phyloP scores from a whole-genome alignment of 306 rosid species.

The Pachyrhizus erosus region DNA sequence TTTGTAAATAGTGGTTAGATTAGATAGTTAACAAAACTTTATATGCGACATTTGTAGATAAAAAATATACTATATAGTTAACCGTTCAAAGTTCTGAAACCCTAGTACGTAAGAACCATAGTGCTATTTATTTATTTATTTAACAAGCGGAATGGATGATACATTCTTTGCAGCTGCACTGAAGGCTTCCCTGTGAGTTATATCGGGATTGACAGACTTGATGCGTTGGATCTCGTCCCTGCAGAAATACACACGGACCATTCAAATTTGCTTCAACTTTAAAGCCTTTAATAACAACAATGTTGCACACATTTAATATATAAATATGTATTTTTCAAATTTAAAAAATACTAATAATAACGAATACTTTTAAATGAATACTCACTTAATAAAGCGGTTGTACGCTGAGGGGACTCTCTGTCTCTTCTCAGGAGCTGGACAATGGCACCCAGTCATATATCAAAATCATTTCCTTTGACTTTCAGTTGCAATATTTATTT shows the following conservation, averaged over 20 bases:
- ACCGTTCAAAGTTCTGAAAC: neutral
- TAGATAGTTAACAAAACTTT: neutral
- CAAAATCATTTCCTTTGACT: slow-evolving; percentile 50
- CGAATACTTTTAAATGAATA: neutral
- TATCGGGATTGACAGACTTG: slow-evolving; percentile 96
- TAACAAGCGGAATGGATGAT: slow-evolving; percentile 30
- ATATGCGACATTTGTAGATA: neutral
- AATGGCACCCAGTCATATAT: slow-evolving; percentile 42
- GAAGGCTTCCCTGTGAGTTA: slow-evolving; percentile 97
- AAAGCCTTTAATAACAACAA: neutral
- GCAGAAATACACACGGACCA: slow-evolving; percentile 43
- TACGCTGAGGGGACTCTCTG: slow-evolving; percentile 99
- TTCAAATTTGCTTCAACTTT: slow-evolving; percentile 46
- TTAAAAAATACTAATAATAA: neutral
- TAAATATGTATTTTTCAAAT: neutral
- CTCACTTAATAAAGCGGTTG: slow-evolving; percentile 99
- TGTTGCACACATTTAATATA: slow-evolving; percentile 8
- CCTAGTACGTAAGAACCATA: slow-evolving; percentile 35
- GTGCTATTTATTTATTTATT: neutral
- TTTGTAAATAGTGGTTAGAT: neutral
- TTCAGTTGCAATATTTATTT: neutral
- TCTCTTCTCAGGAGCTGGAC: slow-evolving; percentile 97
- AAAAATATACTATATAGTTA: neutral
- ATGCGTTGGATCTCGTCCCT: slow-evolving; percentile 99
- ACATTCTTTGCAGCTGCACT: slow-evolving; percentile 99